Evolutionary conservation across 371 early-diverging fungal species (phyloP).

Genomic region (Choanephora cucurbitarum): DNA sequence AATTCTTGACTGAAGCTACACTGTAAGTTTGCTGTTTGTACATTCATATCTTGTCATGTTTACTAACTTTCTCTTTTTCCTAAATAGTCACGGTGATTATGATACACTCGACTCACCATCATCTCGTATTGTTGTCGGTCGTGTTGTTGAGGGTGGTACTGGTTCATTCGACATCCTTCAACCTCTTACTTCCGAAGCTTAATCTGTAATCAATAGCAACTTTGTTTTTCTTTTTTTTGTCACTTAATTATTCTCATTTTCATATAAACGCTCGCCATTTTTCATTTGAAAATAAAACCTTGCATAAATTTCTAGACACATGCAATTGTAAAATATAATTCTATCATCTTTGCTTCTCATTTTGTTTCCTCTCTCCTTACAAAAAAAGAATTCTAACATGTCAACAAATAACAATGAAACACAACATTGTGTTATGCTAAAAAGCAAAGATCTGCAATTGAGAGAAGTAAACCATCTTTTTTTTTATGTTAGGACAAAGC

Average conservation of each 20-base stretch:
- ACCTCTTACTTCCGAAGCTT: conserved; percentile 41
- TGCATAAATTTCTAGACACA: not conserved
- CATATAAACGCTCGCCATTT: conserved; percentile 4
- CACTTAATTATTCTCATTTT: conserved; percentile 8
- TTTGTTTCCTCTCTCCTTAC: too few relatives aligned
- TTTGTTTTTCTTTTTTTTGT: not conserved
- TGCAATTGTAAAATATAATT: not conserved
- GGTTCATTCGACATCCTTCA: conserved; percentile 91
- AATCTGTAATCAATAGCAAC: conserved; percentile 2
- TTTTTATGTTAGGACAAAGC: too few relatives aligned
- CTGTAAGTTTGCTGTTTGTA: conserved; percentile 54
- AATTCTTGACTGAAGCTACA: conserved; percentile 91
- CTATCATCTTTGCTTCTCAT: not conserved
- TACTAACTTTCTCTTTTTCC: conserved; percentile 9
- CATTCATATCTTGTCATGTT: not conserved
- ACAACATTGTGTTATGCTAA: too few relatives aligned
- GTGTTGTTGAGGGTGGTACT: conserved; percentile 93
- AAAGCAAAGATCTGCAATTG: too few relatives aligned
- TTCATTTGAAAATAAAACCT: not conserved
- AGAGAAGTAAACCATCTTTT: too few relatives aligned
- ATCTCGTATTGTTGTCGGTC: conserved; percentile 92
- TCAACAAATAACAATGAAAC: too few relatives aligned
- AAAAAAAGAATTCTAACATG: too few relatives aligned
- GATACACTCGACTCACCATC: conserved; percentile 91
- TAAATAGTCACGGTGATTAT: conserved; percentile 71